Percentiles rank a stretch among this genome's conserved stretches.
These are phyloP conservation scores for Cyanidioschyzon merolae DNA, from an alignment of 23 red algal genomes.

Conservation along the genomic window DNA sequence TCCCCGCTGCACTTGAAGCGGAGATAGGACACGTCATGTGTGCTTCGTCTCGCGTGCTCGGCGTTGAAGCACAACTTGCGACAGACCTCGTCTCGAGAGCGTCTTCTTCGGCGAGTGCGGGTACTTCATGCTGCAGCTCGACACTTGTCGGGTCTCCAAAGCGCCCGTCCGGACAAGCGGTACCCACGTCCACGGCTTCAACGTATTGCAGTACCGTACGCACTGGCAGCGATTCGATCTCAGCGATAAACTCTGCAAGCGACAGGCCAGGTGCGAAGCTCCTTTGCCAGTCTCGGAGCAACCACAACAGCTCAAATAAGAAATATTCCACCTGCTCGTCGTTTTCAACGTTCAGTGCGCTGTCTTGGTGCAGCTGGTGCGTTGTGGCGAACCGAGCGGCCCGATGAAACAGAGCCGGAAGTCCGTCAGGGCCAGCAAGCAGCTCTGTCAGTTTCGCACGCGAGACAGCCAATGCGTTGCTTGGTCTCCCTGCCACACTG, in stretches of 20 bases:
- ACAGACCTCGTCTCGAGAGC: too few species aligned
- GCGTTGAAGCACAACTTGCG: too few species aligned
- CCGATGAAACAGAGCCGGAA: not conserved
- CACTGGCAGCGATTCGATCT: not conserved
- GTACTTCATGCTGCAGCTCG: too few species aligned
- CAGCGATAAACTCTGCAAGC: not conserved
- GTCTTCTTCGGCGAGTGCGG: too few species aligned
- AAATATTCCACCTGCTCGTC: not conserved
- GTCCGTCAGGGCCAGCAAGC: not conserved
- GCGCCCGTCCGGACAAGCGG: too few species aligned
- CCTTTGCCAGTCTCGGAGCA: not conserved
- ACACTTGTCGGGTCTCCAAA: too few species aligned
- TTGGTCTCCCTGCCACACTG: too few species aligned
- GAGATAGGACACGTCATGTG: too few species aligned
- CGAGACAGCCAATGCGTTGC: not conserved
- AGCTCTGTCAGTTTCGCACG: not conserved
- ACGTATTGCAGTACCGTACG: not conserved
- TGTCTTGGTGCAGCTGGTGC: not conserved
- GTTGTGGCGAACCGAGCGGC: not conserved
- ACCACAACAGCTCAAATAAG: not conserved
- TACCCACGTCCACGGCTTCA: not conserved
- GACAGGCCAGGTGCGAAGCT: not conserved
- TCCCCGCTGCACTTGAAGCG: too few species aligned
- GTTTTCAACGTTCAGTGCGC: not conserved
- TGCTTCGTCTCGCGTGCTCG: too few species aligned